Evolutionary conservation across 108 stramenopile genomes (phyloP), one percentile per base, ranked within the genome.

Genomic region (Chaetoceros muelleri): DNA sequence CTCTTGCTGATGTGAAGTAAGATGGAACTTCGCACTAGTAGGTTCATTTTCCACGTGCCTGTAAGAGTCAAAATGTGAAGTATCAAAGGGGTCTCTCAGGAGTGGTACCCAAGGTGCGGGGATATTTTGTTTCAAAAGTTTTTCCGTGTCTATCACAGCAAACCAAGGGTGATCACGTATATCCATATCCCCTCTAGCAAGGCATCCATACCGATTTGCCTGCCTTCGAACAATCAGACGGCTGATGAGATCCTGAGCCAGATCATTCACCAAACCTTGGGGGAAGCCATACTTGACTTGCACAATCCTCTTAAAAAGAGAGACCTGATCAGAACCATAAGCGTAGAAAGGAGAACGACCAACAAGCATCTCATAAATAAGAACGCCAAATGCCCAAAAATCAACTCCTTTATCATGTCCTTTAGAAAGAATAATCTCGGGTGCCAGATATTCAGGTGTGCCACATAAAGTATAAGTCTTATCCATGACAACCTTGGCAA

Each of bases 371-470:
- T 99, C 98, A 65, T 96, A 99, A 55, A 99, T 81, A 50, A 99
- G 80, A 28, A 97, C 92, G 30, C 98, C 98, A 40, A 89, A 89
- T 2, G 98, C 97, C 98, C 98, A 99, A 71, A 93, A 96, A 74
- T 99, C 98, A 18, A 99, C 97, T 47, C 91, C 95, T 70, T 96
- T 95, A 67, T 95, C 94, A 73, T 99, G 97, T 60, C 98, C 98
- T 69, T 94, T 93, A 24, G 94, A 95, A 24, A 97, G 81, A 60
- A 99, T 97, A 49, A 98, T 95, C 73, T 99, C 97, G 1, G 98
- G 98, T 2, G 96, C 96, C 2, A 99, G 90, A 65, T 99, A 99
- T 62, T 99, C 98, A 7, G 98, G 98, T 21, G 96, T 97, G 29
- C 96, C 96, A 68, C 95, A 97, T 25, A 97, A 72, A 28, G 96